Base-by-base conservation (phyloP, 257 asterid genomes). In the Lycium ferocissimum region DNA sequence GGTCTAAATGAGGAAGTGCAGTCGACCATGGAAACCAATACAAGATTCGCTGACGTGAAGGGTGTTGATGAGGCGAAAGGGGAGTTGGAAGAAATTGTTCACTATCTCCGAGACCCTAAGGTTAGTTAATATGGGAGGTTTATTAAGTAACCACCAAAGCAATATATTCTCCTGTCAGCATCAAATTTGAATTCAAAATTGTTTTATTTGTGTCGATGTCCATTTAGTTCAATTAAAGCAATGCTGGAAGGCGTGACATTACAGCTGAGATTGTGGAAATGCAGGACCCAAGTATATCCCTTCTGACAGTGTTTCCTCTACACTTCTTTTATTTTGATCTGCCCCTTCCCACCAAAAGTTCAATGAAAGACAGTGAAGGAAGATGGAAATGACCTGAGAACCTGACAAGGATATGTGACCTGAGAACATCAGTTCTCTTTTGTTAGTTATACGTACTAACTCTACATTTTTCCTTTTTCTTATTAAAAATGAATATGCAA, bases 81-180 rank as follows among this genome's bases (percentile, higher is more conserved):
- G 70, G 98, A 96, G 88, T 92, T 96, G 86, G 98, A 96, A 89
- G 99, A 96, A 90, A 96, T 96, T 84, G 99, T 94, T 81, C 97
- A 95, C 92, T 96, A 96, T 90, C 97, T 96, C 85, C 97, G 99
- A 87, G 98, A 96, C 90, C 98, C 99, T 54, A 96, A 94, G 98
- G 99, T 94, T 83, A 87, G 80, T 84, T 66, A 82, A 54, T 78
- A 37, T 70, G 61, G 58, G 37, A 83, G 72, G 14, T 3, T 26
- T 78, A 51, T 78, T 54, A 26, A 78, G 22, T 78, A 26, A 78
- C 65, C 22, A 53, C 65, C 11, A 78, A 14, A 3, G 49, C 15
- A 17, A n/a, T 45, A 45, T 45, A 78, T 76, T 76, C 45, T 51
- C 49, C 26, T 1, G 9, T 76, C 26, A 53, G 47, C 26, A 3